These are phyloP conservation scores for Sphagnurus paluster DNA, from an alignment of 1,284 basidiomycete genomes.

Conservation along the genomic window DNA sequence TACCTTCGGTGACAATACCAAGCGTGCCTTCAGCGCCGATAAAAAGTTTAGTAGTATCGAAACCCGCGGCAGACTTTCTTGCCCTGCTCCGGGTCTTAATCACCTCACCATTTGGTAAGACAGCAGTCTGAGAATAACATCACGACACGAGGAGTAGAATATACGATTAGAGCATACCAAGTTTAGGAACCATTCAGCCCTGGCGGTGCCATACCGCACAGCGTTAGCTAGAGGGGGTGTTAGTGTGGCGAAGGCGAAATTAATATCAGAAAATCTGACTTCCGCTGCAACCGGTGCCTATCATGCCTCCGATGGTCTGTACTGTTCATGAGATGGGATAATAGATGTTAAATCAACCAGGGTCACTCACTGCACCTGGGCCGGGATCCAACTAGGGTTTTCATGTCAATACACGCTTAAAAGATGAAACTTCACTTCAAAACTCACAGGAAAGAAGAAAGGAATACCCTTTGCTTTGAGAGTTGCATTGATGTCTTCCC, in stretches of 20 bases:
- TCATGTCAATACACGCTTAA: not conserved
- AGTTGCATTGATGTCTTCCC: conserved; percentile 85
- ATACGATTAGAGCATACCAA: conserved; percentile 41
- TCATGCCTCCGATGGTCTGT: conserved; percentile 89
- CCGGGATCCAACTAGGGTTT: conserved; percentile 69
- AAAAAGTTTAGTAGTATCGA: conserved; percentile 92
- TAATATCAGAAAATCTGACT: conserved; percentile 45
- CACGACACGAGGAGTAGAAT: conserved; percentile 5
- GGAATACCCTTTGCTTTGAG: conserved; percentile 70
- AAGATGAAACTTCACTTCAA: not conserved
- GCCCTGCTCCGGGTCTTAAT: conserved; percentile 90
- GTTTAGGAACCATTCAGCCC: conserved; percentile 85
- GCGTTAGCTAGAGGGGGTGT: conserved; percentile 65
- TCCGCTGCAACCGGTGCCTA: conserved; percentile 81
- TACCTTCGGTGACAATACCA: conserved; percentile 91
- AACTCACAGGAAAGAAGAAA: conserved; percentile 67
- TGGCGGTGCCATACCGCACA: conserved; percentile 86
- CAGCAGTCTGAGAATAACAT: conserved; percentile 65
- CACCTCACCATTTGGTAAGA: conserved; percentile 88
- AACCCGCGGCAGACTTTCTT: conserved; percentile 90
- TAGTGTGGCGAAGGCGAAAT: conserved; percentile 5
- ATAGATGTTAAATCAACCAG: not conserved
- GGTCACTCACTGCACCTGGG: conserved; percentile 56
- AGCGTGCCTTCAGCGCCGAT: conserved; percentile 95
- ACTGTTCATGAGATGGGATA: not conserved